Evolutionary conservation across 768 basidiomycete genomes (phyloP).

Genomic region (Chlorophyllum brunneum): DNA sequence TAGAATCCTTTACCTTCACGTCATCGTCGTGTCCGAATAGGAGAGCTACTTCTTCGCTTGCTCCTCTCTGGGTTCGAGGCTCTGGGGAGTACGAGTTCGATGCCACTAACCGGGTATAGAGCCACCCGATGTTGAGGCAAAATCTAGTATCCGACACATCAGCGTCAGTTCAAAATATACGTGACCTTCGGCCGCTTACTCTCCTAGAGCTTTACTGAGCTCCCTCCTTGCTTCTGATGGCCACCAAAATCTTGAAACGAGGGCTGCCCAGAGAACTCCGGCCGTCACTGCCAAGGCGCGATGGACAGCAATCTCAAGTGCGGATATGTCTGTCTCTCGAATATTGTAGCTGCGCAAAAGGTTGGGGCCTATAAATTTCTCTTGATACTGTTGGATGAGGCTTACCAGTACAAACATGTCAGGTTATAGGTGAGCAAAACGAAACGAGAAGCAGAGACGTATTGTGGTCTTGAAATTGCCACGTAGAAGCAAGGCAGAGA

Average conservation of each 20-base stretch:
- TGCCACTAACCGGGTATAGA: slow-evolving; percentile 89
- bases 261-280: slow-evolving; percentile 86
- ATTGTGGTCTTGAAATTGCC: slow-evolving; percentile 75
- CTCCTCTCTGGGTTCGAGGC: slow-evolving; percentile 26
- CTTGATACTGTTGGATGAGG: slow-evolving; percentile 10
- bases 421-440: slow-evolving; percentile 87
- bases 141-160: slow-evolving; percentile 47
- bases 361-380: not conserved
- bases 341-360: slow-evolving; percentile 64
- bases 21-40: slow-evolving; percentile 31
- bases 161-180: not conserved
- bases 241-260: slow-evolving; percentile 93
- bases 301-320: slow-evolving; percentile 67
- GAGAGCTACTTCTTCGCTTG: slow-evolving; percentile 19
- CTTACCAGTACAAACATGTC: slow-evolving; percentile 69
- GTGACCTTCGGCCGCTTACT: slow-evolving; percentile 42
- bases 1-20: slow-evolving; percentile 54
- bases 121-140: slow-evolving; percentile 89
- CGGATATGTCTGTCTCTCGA: slow-evolving; percentile 56
- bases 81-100: slow-evolving; percentile 75
- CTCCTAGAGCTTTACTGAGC: slow-evolving; percentile 78
- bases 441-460: slow-evolving; percentile 73
- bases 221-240: slow-evolving; percentile 91
- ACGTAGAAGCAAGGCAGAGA: slow-evolving; percentile 94
- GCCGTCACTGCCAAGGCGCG: slow-evolving; percentile 78